Evolutionary conservation across 805 yeast species (phyloP), one percentile per base, ranked within the genome.

Genomic region (Ogataea dorogensis): DNA sequence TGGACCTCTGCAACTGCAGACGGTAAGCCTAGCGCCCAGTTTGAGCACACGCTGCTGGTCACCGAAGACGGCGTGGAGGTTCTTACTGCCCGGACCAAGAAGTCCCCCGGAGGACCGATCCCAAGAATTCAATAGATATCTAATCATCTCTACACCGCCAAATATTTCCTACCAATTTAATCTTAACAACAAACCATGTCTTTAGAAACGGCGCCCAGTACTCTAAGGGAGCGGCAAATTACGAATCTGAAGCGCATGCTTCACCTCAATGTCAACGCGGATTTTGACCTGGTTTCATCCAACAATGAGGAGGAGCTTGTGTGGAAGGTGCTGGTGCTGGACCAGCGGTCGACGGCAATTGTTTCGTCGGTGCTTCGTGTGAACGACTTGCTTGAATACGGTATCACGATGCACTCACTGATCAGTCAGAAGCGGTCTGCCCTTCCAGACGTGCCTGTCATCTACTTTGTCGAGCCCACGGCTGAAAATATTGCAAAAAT

Each of bases 1-100:
- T 93, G 98, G 98, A 93, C 98, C 5, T 77, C 95, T 2, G 76
- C 77, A 12, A 93, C 98, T 12, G 79, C 79, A 25, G 98, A 93
- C 58, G 98, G 98, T 36, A 77, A 77, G 54, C 68, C 75, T 42
- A 81, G 91, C 51, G 98, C 98, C 1, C 98, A 93, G 63, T 93
- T 93, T 53, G 96, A 93, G 64, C 97, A 93, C 59, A 91, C 94
- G 57, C 54, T 93, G 56, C 63, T 93, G 40, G 93, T 93, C 24
- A 93, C 98, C 6, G 98, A 89, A 56, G 81, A 79, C 34, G 98
- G 98, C 14, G 85, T 79, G 17, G 98, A 93, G 67, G 81, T 91
- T 11, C 71, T 93, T 49, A 82, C 95, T 16, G 94, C 87, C 1
- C 77, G 97, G 61, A 72, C 71, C 36, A 81, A 79, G 46, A 68